Conservation (phyloP, 257 asterid genomes). For the Sherardia arvensis region DNA sequence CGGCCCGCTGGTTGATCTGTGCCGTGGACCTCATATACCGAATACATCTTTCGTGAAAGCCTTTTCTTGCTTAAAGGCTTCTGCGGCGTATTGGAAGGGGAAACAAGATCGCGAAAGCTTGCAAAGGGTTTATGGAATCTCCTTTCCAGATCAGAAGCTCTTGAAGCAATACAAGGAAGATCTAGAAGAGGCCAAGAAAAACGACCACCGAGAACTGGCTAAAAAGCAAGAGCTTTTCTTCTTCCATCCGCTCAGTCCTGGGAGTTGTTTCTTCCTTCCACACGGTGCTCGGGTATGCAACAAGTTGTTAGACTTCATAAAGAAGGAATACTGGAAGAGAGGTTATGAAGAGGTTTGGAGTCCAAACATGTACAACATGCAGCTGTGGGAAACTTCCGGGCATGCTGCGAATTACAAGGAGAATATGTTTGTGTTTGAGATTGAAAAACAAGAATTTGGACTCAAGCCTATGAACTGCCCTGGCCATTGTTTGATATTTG, state of each 20-base stretch:
- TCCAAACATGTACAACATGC: slow-evolving; percentile 92
- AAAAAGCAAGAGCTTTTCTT: slow-evolving; percentile 98
- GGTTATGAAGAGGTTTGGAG: slow-evolving; percentile 92
- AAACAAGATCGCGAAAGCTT: slow-evolving; percentile 88
- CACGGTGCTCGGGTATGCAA: slow-evolving; percentile 89
- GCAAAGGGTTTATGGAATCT: slow-evolving; percentile 98
- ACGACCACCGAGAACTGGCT: slow-evolving; percentile 90
- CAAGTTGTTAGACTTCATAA: slow-evolving; percentile 69
- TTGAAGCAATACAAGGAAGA: slow-evolving; percentile 75
- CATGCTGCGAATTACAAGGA: slow-evolving; percentile 99
- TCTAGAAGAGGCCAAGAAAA: slow-evolving; percentile 95
- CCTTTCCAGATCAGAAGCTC: slow-evolving; percentile 78
- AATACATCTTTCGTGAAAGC: slow-evolving; percentile 93
- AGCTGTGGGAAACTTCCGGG: slow-evolving; percentile 96
- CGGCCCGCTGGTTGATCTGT: slow-evolving; percentile 94
- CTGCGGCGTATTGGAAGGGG: slow-evolving; percentile 98
- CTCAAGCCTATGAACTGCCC: not conserved
- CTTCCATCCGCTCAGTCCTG: slow-evolving; percentile 91
- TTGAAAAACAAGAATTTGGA: not conserved
- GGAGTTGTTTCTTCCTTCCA: slow-evolving; percentile 94
- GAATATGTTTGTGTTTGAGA: slow-evolving; percentile 8
- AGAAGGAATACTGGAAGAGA: slow-evolving; percentile 72
- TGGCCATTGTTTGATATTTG: not conserved
- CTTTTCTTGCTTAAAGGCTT: slow-evolving; percentile 85
- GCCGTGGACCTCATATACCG: slow-evolving; percentile 99